Base-by-base conservation (phyloP, 495 filamentous ascomycete genomes). In the Penicillium arizonense region DNA sequence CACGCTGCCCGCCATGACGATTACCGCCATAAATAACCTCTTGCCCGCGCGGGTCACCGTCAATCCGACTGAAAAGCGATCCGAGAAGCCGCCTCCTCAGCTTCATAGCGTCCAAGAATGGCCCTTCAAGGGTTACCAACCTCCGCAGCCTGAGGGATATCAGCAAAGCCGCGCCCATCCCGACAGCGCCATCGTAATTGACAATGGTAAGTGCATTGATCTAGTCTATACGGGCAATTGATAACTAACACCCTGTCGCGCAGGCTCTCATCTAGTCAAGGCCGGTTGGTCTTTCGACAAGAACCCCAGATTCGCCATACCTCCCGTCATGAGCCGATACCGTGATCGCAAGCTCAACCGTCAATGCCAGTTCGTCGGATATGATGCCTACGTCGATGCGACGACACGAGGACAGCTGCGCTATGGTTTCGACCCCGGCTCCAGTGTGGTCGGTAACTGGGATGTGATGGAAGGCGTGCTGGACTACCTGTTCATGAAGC, bases 261-360 rank as follows among this genome's bases (percentile, higher is more conserved):
- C 57, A 97, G 92, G 94, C 50, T 91, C 94, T 13, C 94, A 87
- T 44, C 78, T 83, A 30, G 85, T 96, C 50, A 89, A 94, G 68
- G 91, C 95, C 43, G 94, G 94, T 34, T 98, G 91, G 91, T 94
- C 91, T 23, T 94, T 93, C 65, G 93, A 97, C 67, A 67, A 82
- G 46, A 74, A 72, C 10, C 95, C 95, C 1, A 83, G 91, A 48
- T 75, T 97, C 28, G 77, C 83, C 39, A 77, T 95, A 38, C 90
- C 91, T 18, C 91, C 94, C 21, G 88, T 96, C 57, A 92, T 93
- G 83, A 87, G 94, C 48, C 86, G 91, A 61, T 98, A 96, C 68
- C 82, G 91, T 50, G 94, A 98, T 65, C 87, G 94, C 47, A 97
- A 97, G 71, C 70, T 95, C 30, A 86, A 84, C 59, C 89, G 89